phyloP scores from a whole-genome alignment of 495 filamentous ascomycete species.

The Penicillium pulvis region DNA sequence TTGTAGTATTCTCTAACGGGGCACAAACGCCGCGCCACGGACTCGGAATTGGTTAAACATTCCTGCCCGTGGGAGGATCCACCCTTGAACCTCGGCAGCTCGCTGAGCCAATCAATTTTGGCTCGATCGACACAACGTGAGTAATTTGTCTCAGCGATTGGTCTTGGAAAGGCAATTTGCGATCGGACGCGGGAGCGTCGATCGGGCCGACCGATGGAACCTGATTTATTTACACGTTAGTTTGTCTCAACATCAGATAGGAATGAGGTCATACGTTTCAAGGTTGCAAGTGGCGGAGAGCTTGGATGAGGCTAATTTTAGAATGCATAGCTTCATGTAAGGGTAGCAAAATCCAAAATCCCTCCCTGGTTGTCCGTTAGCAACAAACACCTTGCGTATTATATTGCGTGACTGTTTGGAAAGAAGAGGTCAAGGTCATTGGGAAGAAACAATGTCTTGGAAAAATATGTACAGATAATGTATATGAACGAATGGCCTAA shows the following conservation, averaged over 20 bases:
- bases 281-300: not conserved
- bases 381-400: not conserved
- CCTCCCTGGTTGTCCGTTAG: not conserved
- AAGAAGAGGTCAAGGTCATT: not conserved
- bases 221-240: not conserved
- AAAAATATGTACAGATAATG: constrained; percentile 25
- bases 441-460: constrained; percentile 7
- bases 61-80: not conserved
- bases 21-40: no score
- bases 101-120: not conserved
- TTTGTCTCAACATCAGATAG: not conserved
- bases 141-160: not conserved
- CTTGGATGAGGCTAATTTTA: not conserved
- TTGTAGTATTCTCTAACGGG: no score
- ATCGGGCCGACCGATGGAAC: not conserved
- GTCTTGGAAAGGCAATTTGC: not conserved
- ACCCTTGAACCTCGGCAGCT: not conserved
- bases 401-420: not conserved
- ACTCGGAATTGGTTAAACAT: not conserved
- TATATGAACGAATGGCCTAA: constrained; percentile 10
- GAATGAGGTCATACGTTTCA: not conserved
- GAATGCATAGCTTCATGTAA: not conserved
- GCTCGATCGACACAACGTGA: not conserved
- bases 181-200: not conserved
- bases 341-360: not conserved